Evolutionary conservation across 306 rosid species (phyloP).

Genomic region (Castanospermum australe): DNA sequence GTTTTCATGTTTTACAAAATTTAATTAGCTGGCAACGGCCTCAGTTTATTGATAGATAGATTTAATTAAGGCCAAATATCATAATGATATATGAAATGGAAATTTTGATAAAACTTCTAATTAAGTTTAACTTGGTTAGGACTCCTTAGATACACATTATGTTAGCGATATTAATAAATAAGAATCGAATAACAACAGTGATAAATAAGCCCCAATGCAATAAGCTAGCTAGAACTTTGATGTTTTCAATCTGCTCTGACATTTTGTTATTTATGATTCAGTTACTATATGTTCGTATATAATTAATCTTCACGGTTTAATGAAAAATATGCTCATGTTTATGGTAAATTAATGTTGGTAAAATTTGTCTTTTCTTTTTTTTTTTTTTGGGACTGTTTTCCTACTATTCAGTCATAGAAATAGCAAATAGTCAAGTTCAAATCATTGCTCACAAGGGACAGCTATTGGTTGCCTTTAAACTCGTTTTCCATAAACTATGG

Average conservation of each 20-base stretch:
- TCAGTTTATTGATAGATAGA: not conserved
- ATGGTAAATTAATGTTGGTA: not conserved
- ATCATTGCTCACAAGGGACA: not conserved
- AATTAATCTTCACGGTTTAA: not conserved
- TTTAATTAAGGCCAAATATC: not conserved
- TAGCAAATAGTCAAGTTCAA: no score
- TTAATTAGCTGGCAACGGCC: slow-evolving; percentile 3
- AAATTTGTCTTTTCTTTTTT: not conserved
- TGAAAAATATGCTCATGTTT: not conserved
- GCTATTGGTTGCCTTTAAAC: not conserved
- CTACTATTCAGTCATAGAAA: no score
- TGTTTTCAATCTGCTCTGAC: not conserved
- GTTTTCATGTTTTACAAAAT: not conserved
- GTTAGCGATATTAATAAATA: no score
- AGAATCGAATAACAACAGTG: no score
- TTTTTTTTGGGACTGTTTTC: no score
- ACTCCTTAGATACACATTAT: no score
- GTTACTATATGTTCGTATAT: not conserved
- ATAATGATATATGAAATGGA: no score
- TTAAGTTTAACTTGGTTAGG: no score
- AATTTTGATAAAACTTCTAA: no score
- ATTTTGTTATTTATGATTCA: not conserved
- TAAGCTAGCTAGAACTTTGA: not conserved
- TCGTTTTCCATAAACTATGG: not conserved
- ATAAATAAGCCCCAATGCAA: not conserved